A percentile compares a stretch with the other conserved stretches of the same genome.
Conservation (phyloP, 2,329 filamentous ascomycete species). For the Alternaria arborescens region DNA sequence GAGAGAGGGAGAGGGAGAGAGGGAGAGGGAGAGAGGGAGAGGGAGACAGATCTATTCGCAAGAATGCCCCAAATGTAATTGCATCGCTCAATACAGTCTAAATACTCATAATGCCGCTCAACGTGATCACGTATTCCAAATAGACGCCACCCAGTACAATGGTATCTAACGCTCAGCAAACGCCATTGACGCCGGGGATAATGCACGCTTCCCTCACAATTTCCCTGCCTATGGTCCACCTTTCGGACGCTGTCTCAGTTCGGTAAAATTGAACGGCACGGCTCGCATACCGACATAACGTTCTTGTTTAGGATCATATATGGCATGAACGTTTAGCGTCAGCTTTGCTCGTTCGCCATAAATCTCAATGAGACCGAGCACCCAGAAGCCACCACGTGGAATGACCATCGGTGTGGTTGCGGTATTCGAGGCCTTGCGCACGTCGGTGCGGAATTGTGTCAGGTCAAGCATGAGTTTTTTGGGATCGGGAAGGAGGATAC, state of each 20-base stretch:
- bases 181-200: conserved; percentile 16
- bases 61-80: not conserved
- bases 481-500: conserved; percentile 36
- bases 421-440: conserved; percentile 31
- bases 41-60: not conserved
- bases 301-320: conserved; percentile 56
- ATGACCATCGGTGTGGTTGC: conserved; percentile 31
- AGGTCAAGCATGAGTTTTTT: conserved; percentile 40
- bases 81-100: not conserved
- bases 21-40: not conserved
- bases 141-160: conserved; percentile 8
- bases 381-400: conserved; percentile 56
- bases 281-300: conserved; percentile 48
- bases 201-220: conserved; percentile 2
- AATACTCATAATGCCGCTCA: conserved; percentile 9
- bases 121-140: conserved; percentile 2
- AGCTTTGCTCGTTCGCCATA: conserved; percentile 53
- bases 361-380: conserved; percentile 58
- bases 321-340: conserved; percentile 56
- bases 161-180: conserved; percentile 9
- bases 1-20: not conserved
- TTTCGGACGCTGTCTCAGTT: conserved; percentile 51
- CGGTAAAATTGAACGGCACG: conserved; percentile 30
- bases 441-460: conserved; percentile 34
- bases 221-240: conserved; percentile 33